Evolutionary conservation across 2,329 filamentous ascomycete genomes (phyloP), one percentile per base, ranked within the genome.

Genomic region (Aspergillus piperis): DNA sequence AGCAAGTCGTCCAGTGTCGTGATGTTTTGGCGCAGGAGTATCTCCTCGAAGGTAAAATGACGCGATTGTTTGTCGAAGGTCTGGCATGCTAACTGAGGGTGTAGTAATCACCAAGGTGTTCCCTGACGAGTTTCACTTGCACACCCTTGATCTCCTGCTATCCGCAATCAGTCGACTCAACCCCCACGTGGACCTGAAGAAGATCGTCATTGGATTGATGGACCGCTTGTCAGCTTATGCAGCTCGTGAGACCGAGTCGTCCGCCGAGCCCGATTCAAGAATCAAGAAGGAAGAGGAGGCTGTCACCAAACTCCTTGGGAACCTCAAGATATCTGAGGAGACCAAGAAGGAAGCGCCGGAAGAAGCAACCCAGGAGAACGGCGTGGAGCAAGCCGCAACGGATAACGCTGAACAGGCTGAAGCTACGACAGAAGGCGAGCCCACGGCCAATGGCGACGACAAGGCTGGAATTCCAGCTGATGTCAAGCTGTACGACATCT

Each of bases 21-120:
- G 95, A 99, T 81, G 93, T 99, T 13, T 81, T 99, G 64, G 95
- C 95, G 36, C 95, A 99, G 75, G 95, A 99, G 76, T 99, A 99
- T 78, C 85, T 99, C 11, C 82, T 99, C 53, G 95, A 99, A 83
- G 85, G 84, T 84, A 75, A 58, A 0, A 70, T 8, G 21, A 6
- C 8, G 21, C n/a, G 15, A 13, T 42, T 23, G 10, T 19, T 10
- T 41, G 19, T 39, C 25, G n/a, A 19, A 4, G 17, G 44, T 13
- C 5, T 39, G 44, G 21, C 23, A n/a, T 32, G 47, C 19, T 41
- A n/a, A 17, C 3, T 39, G 25, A 36, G 74, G 68, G 76, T 17
- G 39, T 64, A 86, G 95, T 99, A 64, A 96, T 99, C 66, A 99
- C 94, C 5, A 96, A 99, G 77, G 95, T 98, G 55, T 99, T 99